Evolutionary conservation across 108 stramenopile genomes (phyloP).

Genomic region (Cylindrotheca fusiformis): DNA sequence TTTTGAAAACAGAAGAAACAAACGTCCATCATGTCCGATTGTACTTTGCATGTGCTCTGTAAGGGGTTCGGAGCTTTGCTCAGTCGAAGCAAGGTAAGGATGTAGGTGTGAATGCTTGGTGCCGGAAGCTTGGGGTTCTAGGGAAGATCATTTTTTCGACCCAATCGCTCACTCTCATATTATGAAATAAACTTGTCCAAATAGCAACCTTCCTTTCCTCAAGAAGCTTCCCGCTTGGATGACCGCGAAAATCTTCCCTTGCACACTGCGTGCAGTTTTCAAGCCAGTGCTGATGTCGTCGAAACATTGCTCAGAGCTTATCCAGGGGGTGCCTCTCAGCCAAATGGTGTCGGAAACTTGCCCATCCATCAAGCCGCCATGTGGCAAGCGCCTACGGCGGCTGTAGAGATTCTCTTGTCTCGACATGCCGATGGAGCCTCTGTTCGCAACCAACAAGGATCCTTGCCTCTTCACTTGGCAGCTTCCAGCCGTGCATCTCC

Average conservation of each 20-base stretch:
- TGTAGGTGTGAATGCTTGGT: background rate
- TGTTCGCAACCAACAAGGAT: constrained; percentile 83
- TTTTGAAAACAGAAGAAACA: no score
- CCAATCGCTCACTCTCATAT: no score
- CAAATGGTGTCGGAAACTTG: constrained; percentile 80
- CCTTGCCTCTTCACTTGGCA: constrained; percentile 85
- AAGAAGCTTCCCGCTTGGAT: constrained; percentile 83
- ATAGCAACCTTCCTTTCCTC: constrained; percentile 82
- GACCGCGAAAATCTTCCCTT: constrained; percentile 88
- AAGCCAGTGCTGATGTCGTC: constrained; percentile 79
- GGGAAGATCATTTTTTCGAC: no score
- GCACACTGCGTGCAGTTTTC: constrained; percentile 85
- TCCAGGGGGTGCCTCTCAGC: constrained; percentile 71
- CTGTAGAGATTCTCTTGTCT: constrained; percentile 65
- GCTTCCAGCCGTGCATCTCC: constrained; percentile 74
- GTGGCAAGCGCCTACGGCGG: constrained; percentile 84
- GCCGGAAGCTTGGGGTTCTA: no score
- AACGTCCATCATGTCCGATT: constrained; percentile 80
- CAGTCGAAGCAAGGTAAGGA: constrained; percentile 77
- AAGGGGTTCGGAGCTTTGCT: constrained; percentile 88
- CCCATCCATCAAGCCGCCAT: constrained; percentile 88
- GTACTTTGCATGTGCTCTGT: constrained; percentile 83
- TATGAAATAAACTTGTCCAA: no score
- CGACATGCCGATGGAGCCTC: constrained; percentile 82
- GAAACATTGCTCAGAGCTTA: constrained; percentile 76